These are phyloP conservation scores for Annona squamosa DNA, from an alignment of 164 flowering plant species.

Conservation along the genomic window DNA sequence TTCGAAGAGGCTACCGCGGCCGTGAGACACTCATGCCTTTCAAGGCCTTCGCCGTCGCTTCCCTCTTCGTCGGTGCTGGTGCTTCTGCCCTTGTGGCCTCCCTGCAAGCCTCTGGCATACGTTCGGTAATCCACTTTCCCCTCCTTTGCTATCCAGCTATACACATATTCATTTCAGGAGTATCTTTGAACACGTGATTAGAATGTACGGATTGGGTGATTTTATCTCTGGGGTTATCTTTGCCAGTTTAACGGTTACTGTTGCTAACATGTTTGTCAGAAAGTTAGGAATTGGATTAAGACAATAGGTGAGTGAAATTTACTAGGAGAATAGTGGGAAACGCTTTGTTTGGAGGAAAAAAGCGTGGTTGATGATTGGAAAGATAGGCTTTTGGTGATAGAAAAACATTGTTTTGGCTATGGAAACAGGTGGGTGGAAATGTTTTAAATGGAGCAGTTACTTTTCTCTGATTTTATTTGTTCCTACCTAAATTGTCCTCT, in stretches of 20 bases:
- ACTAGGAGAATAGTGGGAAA: background rate
- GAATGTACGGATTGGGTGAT: background rate
- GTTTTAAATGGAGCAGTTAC: no score
- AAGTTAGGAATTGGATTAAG: background rate
- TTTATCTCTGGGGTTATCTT: background rate
- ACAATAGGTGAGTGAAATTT: background rate
- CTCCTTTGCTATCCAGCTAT: background rate
- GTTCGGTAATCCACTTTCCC: constrained; percentile 24
- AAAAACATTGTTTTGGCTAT: no score
- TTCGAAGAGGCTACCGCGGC: constrained; percentile 36
- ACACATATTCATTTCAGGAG: no score
- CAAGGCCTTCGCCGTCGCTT: constrained; percentile 75
- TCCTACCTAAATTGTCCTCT: no score
- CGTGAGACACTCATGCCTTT: constrained; percentile 50
- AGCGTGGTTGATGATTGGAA: no score
- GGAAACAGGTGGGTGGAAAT: no score
- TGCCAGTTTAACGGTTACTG: background rate
- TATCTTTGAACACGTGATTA: background rate
- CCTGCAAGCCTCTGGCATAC: constrained; percentile 50
- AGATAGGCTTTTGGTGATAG: no score
- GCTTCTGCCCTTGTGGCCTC: constrained; percentile 44
- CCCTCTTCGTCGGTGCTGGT: constrained; percentile 69
- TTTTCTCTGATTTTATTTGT: no score
- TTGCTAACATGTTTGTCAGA: no score
- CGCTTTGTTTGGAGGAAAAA: no score